Evolutionary conservation across 2,329 filamentous ascomycete species (phyloP).

Genomic region (Davidsoniella neocaledoniae): DNA sequence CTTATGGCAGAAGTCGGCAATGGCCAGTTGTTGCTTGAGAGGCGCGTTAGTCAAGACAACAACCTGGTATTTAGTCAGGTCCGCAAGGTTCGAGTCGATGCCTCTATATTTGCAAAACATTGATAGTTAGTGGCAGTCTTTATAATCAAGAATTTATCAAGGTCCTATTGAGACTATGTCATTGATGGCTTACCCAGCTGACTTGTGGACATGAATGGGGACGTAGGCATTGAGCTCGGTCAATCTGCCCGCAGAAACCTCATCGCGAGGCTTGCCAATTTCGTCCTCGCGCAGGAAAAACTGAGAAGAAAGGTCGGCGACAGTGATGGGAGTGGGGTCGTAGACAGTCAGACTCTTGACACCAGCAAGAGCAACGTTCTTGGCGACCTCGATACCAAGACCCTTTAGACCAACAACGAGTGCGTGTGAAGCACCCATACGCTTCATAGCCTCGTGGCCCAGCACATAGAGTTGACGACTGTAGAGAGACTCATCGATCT

Average conservation of each 20-base stretch:
- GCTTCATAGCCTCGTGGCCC: constrained; percentile 83
- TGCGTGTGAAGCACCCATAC: constrained; percentile 92
- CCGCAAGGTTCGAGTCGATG: constrained; percentile 57
- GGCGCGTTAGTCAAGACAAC: constrained; percentile 78
- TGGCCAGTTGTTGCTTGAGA: constrained; percentile 61
- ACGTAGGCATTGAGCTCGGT: constrained; percentile 95
- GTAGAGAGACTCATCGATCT: constrained; percentile 60
- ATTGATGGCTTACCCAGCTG: constrained; percentile 27
- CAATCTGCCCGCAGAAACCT: constrained; percentile 72
- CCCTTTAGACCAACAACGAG: constrained; percentile 85
- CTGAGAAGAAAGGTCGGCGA: constrained; percentile 86
- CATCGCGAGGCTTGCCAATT: constrained; percentile 79
- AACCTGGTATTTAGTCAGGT: constrained; percentile 82
- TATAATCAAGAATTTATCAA: too few species aligned
- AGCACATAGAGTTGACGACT: constrained; percentile 58
- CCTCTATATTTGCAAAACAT: constrained; percentile 22
- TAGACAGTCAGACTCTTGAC: constrained; percentile 93
- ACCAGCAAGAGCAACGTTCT: constrained; percentile 94
- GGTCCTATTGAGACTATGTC: too few species aligned
- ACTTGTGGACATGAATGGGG: constrained; percentile 62
- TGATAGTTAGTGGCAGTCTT: too few species aligned
- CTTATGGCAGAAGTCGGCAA: constrained; percentile 85
- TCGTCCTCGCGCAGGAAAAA: constrained; percentile 87
- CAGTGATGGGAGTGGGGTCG: constrained; percentile 69
- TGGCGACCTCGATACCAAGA: constrained; percentile 92